These are phyloP conservation scores for Collybia mongolica DNA, from an alignment of 768 basidiomycete species.

Conservation along the genomic window DNA sequence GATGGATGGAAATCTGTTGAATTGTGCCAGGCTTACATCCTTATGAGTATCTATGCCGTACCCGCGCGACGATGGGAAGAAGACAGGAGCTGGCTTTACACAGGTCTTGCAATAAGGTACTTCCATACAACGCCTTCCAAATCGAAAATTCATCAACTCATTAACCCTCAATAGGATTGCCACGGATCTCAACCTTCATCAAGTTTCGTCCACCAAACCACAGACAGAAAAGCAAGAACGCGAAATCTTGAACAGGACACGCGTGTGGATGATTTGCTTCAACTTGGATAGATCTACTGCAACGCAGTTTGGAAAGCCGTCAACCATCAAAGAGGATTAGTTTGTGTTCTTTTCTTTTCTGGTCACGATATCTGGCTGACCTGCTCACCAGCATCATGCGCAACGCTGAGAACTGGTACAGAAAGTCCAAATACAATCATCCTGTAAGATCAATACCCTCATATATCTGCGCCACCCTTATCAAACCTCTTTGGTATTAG, in stretches of 20 bases:
- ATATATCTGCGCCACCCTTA: neutral
- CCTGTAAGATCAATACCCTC: slow-evolving; percentile 34
- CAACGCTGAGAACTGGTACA: slow-evolving; percentile 75
- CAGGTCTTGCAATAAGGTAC: slow-evolving; percentile 81
- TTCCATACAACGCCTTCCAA: slow-evolving; percentile 3
- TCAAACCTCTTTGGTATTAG: slow-evolving; percentile 28
- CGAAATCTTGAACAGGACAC: slow-evolving; percentile 79
- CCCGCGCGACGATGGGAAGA: slow-evolving; percentile 87
- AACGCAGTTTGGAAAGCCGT: slow-evolving; percentile 88
- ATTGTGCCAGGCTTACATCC: slow-evolving; percentile 86
- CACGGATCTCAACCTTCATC: slow-evolving; percentile 85
- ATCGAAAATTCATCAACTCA: slow-evolving; percentile 2
- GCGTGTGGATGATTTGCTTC: slow-evolving; percentile 92
- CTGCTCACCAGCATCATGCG: slow-evolving; percentile 54
- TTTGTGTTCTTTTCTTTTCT: slow-evolving; percentile 30
- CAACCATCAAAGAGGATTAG: slow-evolving; percentile 86
- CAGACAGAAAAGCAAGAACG: slow-evolving; percentile 74
- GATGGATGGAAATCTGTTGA: slow-evolving; percentile 87
- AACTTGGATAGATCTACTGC: slow-evolving; percentile 86
- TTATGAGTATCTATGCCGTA: slow-evolving; percentile 81
- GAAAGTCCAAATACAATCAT: slow-evolving; percentile 60
- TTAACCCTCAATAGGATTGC: slow-evolving; percentile 57
- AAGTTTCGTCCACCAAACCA: slow-evolving; percentile 57
- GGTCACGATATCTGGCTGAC: neutral
- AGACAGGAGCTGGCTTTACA: slow-evolving; percentile 87